A percentile compares a stretch with the other conserved stretches of the same genome.
phyloP scores from a whole-genome alignment of 1,284 basidiomycete genomes.

The Gymnopus androsaceus region DNA sequence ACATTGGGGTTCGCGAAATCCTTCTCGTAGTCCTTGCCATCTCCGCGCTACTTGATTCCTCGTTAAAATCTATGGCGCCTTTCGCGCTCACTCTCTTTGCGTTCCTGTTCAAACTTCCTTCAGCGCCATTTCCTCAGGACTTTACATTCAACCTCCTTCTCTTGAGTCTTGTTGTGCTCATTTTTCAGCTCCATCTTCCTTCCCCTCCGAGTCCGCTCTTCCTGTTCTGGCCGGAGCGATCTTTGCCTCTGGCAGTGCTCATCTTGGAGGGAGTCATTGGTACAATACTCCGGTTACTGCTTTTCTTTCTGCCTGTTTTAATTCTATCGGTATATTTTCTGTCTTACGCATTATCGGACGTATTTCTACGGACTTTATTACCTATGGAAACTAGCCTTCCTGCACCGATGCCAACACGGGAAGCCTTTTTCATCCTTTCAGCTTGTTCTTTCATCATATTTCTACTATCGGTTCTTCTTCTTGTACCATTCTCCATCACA shows the following conservation, averaged over 20 bases:
- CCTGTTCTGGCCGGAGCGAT: slow-evolving; percentile 36
- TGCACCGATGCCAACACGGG: slow-evolving; percentile 47
- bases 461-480: neutral
- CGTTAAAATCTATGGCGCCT: slow-evolving; percentile 32
- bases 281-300: slow-evolving; percentile 40
- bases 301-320: slow-evolving; percentile 51
- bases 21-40: slow-evolving; percentile 36
- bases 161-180: slow-evolving; percentile 39
- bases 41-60: slow-evolving; percentile 18
- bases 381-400: slow-evolving; percentile 24
- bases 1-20: slow-evolving; percentile 36
- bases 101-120: slow-evolving; percentile 34
- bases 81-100: slow-evolving; percentile 31
- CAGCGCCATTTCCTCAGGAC: slow-evolving; percentile 39
- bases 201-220: slow-evolving; percentile 43
- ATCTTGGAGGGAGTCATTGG: slow-evolving; percentile 37
- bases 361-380: slow-evolving; percentile 12
- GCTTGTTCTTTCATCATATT: slow-evolving; percentile 32
- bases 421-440: slow-evolving; percentile 40
- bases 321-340: slow-evolving; percentile 45
- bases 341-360: slow-evolving; percentile 42
- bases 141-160: slow-evolving; percentile 42
- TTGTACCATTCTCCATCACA: slow-evolving; percentile 14
- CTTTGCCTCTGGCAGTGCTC: slow-evolving; percentile 47
- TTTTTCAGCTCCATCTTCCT: slow-evolving; percentile 47